Evolutionary conservation across 2,329 filamentous ascomycete species (phyloP).

Genomic region (Paraphaeosphaeria sporulosa): DNA sequence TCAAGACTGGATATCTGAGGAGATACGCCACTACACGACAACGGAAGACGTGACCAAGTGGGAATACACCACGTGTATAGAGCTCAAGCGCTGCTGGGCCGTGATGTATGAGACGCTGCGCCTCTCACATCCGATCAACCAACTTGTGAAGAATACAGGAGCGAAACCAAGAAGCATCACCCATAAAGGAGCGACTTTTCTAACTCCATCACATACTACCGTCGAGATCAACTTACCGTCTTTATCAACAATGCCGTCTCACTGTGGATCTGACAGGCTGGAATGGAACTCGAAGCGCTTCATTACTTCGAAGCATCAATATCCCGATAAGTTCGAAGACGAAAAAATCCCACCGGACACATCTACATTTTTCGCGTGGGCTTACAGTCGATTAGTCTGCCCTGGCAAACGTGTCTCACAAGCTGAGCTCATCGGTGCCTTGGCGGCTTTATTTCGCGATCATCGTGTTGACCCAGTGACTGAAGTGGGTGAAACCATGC

Average conservation of each 20-base stretch:
- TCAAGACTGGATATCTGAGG: conserved; percentile 58
- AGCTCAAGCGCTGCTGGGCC: conserved; percentile 52
- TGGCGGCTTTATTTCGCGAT: conserved; percentile 25
- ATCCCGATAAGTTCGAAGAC: no score
- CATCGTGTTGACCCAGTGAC: conserved; percentile 20
- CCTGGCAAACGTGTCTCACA: conserved; percentile 32
- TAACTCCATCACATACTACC: conserved; percentile 19
- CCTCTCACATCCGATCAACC: conserved; percentile 48
- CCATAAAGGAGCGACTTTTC: not conserved
- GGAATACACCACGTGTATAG: conserved; percentile 52
- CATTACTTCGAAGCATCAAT: conserved; percentile 10
- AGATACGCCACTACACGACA: conserved; percentile 36
- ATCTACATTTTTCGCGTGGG: conserved; percentile 23
- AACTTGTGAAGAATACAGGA: conserved; percentile 39
- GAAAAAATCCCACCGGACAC: conserved; percentile 16
- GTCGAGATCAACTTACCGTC: conserved; percentile 29
- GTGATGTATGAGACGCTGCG: conserved; percentile 47
- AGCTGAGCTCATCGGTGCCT: conserved; percentile 27
- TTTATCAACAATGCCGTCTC: conserved; percentile 33
- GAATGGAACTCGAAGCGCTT: conserved; percentile 40
- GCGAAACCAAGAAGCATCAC: not conserved
- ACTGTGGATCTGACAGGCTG: conserved; percentile 40
- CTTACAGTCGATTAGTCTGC: conserved; percentile 22
- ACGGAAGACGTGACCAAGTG: conserved; percentile 28
- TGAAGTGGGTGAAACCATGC: conserved; percentile 21